Conservation (phyloP, 176 grass and related monocot genomes). For the Carex cristatella region DNA sequence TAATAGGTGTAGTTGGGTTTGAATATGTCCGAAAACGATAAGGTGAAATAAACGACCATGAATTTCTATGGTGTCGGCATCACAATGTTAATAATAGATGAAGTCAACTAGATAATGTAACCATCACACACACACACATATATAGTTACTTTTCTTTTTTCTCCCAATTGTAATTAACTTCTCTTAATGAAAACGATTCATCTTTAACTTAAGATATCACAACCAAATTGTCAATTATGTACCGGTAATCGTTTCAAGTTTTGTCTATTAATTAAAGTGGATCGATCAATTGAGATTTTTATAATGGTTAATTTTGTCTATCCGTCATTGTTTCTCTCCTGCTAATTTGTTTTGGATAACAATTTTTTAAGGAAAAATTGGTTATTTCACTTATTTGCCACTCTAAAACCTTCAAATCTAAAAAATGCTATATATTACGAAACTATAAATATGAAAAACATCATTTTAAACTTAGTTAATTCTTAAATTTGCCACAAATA, state of each 20-base stretch:
- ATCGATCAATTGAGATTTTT: too few relatives aligned
- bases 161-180: background rate
- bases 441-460: too few relatives aligned
- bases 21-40: background rate
- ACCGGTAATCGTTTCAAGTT: too few relatives aligned
- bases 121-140: background rate
- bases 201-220: background rate
- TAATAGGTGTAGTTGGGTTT: background rate
- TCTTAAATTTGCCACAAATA: too few relatives aligned
- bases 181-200: background rate
- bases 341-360: background rate
- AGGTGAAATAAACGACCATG: background rate
- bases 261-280: too few relatives aligned
- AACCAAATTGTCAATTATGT: background rate
- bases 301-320: too few relatives aligned
- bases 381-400: too few relatives aligned
- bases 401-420: too few relatives aligned
- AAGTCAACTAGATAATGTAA: constrained; percentile 2
- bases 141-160: background rate
- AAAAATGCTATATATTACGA: too few relatives aligned
- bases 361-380: too few relatives aligned
- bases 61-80: constrained; percentile 8
- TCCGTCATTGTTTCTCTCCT: background rate
- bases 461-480: too few relatives aligned
- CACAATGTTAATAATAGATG: constrained; percentile 1